Conservation (phyloP, 345 rosid genomes). For the Raphanus raphanistrum region DNA sequence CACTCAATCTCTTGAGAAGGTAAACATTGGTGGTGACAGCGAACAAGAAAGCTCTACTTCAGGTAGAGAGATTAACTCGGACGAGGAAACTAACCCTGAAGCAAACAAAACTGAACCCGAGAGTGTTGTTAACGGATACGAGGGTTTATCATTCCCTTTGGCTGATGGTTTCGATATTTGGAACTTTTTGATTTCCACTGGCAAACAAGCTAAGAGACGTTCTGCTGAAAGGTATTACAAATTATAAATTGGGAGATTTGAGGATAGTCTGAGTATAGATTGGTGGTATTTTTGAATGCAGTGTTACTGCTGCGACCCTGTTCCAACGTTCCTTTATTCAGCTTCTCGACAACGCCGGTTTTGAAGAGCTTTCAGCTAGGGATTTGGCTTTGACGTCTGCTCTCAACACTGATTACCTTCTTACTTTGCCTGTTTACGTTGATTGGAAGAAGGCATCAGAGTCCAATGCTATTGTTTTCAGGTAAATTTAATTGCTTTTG, state of each 20-base stretch:
- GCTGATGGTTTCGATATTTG: conserved; percentile 49
- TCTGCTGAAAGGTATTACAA: conserved; percentile 39
- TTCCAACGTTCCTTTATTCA: conserved; percentile 93
- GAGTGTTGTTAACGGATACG: conserved; percentile 28
- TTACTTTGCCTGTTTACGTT: conserved; percentile 82
- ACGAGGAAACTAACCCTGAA: conserved; percentile 13
- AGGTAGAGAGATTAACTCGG: conserved; percentile 20
- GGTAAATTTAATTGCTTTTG: conserved; percentile 43
- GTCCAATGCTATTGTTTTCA: conserved; percentile 87
- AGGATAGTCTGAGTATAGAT: neutral
- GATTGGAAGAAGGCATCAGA: conserved; percentile 90
- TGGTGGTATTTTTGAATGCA: conserved; percentile 32
- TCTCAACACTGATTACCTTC: conserved; percentile 88
- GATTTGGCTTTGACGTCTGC: conserved; percentile 89
- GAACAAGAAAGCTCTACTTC: conserved; percentile 10
- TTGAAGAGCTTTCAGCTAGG: conserved; percentile 81
- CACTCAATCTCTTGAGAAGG: conserved; percentile 42
- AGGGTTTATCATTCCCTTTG: conserved; percentile 41
- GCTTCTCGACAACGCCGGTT: conserved; percentile 80
- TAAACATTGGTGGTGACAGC: conserved; percentile 26
- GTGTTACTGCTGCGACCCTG: conserved; percentile 74
- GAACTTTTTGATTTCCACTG: conserved; percentile 51
- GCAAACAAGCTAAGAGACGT: conserved; percentile 38
- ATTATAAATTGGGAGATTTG: neutral
- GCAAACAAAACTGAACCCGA: neutral